A percentile compares a stretch with the other conserved stretches of the same genome.
These are phyloP conservation scores for Neurospora terricola DNA, from an alignment of 495 filamentous ascomycete species.

Conservation along the genomic window DNA sequence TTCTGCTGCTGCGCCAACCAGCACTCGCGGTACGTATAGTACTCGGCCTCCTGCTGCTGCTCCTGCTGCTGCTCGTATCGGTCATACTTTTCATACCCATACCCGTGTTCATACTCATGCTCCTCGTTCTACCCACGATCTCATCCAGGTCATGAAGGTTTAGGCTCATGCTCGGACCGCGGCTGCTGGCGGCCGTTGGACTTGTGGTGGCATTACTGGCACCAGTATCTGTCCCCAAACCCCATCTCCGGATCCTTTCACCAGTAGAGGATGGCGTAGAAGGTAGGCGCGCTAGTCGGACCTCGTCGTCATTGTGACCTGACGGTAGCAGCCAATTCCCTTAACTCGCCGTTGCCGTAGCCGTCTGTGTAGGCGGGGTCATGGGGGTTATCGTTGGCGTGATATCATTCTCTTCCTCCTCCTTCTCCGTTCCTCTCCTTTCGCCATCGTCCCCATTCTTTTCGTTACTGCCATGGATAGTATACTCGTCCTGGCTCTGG, in stretches of 20 bases:
- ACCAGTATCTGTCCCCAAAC: not conserved
- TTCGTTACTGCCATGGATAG: not conserved
- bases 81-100: not conserved
- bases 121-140: not conserved
- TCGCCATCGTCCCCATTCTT: not conserved
- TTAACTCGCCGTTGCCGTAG: not conserved
- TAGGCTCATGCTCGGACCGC: not conserved
- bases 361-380: not conserved
- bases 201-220: not conserved
- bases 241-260: not conserved
- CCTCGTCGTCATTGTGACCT: not conserved
- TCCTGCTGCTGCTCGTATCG: not conserved
- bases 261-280: not conserved
- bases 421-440: not conserved
- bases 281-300: not conserved
- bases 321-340: not conserved
- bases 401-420: not conserved
- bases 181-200: not conserved
- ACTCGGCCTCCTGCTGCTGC: not conserved
- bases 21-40: not conserved
- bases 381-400: not conserved
- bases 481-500: not conserved
- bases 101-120: not conserved
- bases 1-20: not conserved
- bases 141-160: not conserved